A percentile compares a stretch with the other conserved stretches of the same genome.
phyloP scores from a whole-genome alignment of 768 basidiomycete genomes.

The Strobilomyces confusus region DNA sequence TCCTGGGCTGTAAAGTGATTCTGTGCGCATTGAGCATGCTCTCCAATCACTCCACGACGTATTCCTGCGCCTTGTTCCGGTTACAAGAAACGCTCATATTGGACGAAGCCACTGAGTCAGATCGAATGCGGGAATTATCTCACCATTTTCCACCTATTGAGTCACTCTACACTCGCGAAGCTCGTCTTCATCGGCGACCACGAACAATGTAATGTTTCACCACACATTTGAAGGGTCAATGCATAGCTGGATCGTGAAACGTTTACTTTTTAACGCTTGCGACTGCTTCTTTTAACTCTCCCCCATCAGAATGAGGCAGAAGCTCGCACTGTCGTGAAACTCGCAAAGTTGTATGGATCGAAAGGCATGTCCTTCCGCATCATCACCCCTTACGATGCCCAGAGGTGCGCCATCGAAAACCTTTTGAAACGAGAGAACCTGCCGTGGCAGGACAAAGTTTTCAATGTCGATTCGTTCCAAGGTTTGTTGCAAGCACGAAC shows the following conservation, averaged over 20 bases:
- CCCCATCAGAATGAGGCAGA: constrained; percentile 56
- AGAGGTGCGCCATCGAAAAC: constrained; percentile 55
- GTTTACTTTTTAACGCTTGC: background rate
- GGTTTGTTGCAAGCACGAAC: constrained; percentile 39
- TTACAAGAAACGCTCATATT: constrained; percentile 39
- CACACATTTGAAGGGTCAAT: constrained; percentile 26
- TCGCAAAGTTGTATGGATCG: constrained; percentile 50
- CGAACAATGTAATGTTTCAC: constrained; percentile 30
- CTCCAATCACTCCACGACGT: constrained; percentile 22
- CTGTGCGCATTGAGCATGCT: constrained; percentile 49
- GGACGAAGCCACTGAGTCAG: constrained; percentile 48
- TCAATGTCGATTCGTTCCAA: constrained; percentile 80
- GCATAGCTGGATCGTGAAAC: constrained; percentile 35
- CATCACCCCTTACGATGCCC: no score
- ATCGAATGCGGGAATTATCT: constrained; percentile 41
- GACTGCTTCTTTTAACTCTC: constrained; percentile 8
- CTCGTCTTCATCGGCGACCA: constrained; percentile 40
- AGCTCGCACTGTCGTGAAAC: constrained; percentile 44
- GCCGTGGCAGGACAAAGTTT: constrained; percentile 59
- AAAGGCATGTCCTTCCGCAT: no score
- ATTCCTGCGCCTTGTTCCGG: constrained; percentile 29
- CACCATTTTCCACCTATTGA: constrained; percentile 31
- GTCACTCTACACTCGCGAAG: constrained; percentile 25
- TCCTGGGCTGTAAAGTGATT: constrained; percentile 35
- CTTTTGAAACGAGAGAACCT: constrained; percentile 45